Evolutionary conservation across 2,329 filamentous ascomycete species (phyloP), one percentile per base, ranked within the genome.

Genomic region (Ascochyta clinopodiicola): DNA sequence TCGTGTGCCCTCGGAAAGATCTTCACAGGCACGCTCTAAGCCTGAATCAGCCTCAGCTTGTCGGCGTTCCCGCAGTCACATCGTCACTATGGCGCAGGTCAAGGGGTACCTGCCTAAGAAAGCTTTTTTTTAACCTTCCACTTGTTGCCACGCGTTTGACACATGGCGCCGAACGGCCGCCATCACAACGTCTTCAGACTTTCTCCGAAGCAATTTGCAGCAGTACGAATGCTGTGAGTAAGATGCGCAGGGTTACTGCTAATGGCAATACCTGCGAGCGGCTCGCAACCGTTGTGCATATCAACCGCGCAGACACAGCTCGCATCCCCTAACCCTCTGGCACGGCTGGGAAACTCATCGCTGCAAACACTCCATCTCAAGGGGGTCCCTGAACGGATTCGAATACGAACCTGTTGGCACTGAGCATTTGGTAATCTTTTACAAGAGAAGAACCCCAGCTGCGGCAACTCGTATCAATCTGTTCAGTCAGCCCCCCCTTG

Each of bases 71-170:
- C 44, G 40, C 39, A 32, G 3, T 4, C 24, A 40, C 37, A n/a
- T 50, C 31, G 42, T 37, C 15, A 19, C 24, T 15, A 17, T 15
- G 45, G 40, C 10, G 42, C 27, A 44, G 25, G 34, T 34, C 46
- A 46, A 44, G 52, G 54, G 44, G 48, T 36, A 44, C 54, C 38
- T 57, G 27, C 48, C 48, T 51, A 57, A 57, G 40, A 31, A 27
- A 39, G 43, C 27, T 21, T 19, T 32, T 44, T 31, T 46, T 35
- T 38, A 27, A 40, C 2, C 42, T 36, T 51, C 25, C 4, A 22
- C n/a, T 2, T 24, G 53, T 42, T 47, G 47, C 44, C 48, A 57
- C 19, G 21, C 37, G 8, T 46, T 43, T 46, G 42, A 50, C 46
- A 51, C 38, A 43, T 42, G 37, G 29, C 46, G 31, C 40, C 45